A percentile compares a stretch with the other conserved stretches of the same genome.
phyloP scores from a whole-genome alignment of 2,329 filamentous ascomycete genomes.

The Xylaria sp. region DNA sequence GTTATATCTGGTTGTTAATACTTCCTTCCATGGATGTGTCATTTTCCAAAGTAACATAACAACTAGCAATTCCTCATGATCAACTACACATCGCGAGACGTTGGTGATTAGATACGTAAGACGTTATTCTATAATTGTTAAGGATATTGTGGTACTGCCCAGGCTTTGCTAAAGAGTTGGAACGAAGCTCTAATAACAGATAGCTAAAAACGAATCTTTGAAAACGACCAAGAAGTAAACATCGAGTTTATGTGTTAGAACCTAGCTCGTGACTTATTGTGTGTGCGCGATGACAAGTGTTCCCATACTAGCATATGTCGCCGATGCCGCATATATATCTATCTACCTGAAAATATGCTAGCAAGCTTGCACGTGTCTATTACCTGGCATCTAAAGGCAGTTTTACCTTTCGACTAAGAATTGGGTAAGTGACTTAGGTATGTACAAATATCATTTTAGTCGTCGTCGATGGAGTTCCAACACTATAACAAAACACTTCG shows the following conservation, averaged over 20 bases:
- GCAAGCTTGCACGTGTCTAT: not conserved
- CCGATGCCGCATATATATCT: not conserved
- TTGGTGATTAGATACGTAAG: not conserved
- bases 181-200: not conserved
- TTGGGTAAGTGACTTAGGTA: not conserved
- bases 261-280: not conserved
- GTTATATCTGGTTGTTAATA: too few species aligned
- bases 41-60: not conserved
- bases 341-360: not conserved
- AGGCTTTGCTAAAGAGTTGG: not conserved
- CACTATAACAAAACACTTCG: not conserved
- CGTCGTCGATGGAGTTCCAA: not conserved
- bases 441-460: not conserved
- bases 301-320: not conserved
- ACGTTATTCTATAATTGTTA: not conserved
- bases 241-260: too few species aligned
- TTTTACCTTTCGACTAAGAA: not conserved
- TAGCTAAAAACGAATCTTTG: not conserved
- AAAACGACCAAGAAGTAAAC: not conserved
- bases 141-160: not conserved
- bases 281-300: not conserved
- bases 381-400: not conserved
- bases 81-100: not conserved
- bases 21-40: too few species aligned
- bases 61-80: not conserved